Percentiles rank a stretch among this genome's conserved stretches.
phyloP scores from a whole-genome alignment of 169 alveolate genomes.

The Cryptosporidium baileyi region DNA sequence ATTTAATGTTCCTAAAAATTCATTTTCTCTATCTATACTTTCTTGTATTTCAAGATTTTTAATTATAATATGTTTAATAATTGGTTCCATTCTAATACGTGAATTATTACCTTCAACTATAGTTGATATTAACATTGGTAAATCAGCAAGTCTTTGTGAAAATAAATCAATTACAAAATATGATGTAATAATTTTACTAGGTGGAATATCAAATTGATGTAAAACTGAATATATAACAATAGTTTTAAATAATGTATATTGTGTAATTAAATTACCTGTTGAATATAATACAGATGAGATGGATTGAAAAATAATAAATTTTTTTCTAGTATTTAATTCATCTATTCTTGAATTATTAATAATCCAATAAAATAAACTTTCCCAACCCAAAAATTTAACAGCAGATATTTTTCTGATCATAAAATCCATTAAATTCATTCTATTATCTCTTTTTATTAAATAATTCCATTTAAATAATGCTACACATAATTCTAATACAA shows the following conservation, averaged over 20 bases:
- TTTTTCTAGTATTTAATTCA: constrained; percentile 29
- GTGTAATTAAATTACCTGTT: constrained; percentile 45
- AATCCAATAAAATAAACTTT: constrained; percentile 21
- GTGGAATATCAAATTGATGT: constrained; percentile 26
- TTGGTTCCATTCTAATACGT: constrained; percentile 15
- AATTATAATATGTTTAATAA: background rate
- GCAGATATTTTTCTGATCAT: constrained; percentile 23
- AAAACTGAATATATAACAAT: constrained; percentile 1
- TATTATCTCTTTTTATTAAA: constrained; percentile 33
- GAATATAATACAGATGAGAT: constrained; percentile 60
- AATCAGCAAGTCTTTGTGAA: constrained; percentile 51
- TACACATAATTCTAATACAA: constrained; percentile 8
- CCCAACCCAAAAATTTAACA: constrained; percentile 35
- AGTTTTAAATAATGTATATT: constrained; percentile 21
- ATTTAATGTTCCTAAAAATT: background rate
- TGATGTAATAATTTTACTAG: constrained; percentile 37
- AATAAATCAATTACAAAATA: constrained; percentile 44
- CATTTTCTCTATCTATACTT: background rate
- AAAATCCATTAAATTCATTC: constrained; percentile 51
- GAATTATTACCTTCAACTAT: constrained; percentile 61
- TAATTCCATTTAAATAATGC: constrained; percentile 59
- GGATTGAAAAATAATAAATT: constrained; percentile 26
- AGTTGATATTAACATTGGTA: constrained; percentile 48
- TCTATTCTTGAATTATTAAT: constrained; percentile 30
- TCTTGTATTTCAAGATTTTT: constrained; percentile 5